phyloP scores from a whole-genome alignment of 192 early-diverging fungal genomes.

The Chytriomyces sp. region DNA sequence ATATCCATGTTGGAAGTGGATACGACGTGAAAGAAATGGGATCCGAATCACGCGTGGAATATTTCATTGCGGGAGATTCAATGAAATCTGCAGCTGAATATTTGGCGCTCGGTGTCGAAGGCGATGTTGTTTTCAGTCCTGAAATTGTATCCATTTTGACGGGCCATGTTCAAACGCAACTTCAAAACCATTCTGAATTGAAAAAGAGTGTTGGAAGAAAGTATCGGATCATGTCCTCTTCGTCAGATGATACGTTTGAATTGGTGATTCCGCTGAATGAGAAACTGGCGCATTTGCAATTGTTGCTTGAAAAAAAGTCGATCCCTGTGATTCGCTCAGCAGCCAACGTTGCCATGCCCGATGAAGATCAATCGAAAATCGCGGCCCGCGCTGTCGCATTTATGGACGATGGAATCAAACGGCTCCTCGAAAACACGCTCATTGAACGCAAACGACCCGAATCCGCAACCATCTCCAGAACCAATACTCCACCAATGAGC shows the following conservation, averaged over 20 bases:
- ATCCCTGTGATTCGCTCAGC: neutral
- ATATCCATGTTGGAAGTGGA: constrained; percentile 29
- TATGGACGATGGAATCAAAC: constrained; percentile 19
- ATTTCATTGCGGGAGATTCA: constrained; percentile 35
- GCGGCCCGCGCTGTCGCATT: neutral
- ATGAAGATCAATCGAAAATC: neutral
- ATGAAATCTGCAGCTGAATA: constrained; percentile 30
- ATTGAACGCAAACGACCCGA: neutral
- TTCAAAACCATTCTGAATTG: constrained; percentile 12
- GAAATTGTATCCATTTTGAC: constrained; percentile 10
- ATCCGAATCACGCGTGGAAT: constrained; percentile 18
- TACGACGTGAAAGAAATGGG: neutral
- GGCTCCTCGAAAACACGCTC: neutral
- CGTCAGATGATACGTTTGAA: constrained; percentile 21
- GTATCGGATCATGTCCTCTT: constrained; percentile 6
- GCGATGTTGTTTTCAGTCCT: constrained; percentile 37
- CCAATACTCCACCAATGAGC: neutral
- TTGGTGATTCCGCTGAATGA: constrained; percentile 2
- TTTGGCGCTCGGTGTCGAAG: constrained; percentile 18
- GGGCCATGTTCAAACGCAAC: constrained; percentile 2
- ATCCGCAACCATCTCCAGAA: neutral
- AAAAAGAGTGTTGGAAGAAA: constrained; percentile 27
- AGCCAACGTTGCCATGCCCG: neutral
- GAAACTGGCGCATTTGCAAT: neutral
- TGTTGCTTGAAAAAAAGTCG: neutral